phyloP scores from a whole-genome alignment of 2,329 filamentous ascomycete genomes.

The Coniella lustricola region DNA sequence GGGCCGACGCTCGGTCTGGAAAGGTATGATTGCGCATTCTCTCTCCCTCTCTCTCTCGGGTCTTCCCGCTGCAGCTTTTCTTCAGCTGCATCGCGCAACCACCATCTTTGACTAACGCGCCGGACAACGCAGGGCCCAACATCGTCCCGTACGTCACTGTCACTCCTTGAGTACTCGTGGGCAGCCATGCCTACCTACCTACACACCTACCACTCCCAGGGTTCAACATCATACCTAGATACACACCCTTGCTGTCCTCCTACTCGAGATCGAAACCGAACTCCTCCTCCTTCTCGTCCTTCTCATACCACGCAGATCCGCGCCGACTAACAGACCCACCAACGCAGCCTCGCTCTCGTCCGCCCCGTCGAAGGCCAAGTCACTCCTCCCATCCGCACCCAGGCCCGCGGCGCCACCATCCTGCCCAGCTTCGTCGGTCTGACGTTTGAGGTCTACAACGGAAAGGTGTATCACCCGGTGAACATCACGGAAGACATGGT shows the following conservation, averaged over 20 bases:
- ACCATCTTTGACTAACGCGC: background rate
- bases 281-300: constrained; percentile 5
- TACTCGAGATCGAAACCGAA: too few relatives aligned
- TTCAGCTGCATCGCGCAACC: too few relatives aligned
- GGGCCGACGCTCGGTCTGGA: constrained; percentile 18
- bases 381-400: constrained; percentile 70
- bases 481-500: constrained; percentile 93
- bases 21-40: constrained; percentile 14
- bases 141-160: constrained; percentile 42
- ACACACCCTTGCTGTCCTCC: too few relatives aligned
- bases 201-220: too few relatives aligned
- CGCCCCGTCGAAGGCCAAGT: constrained; percentile 53
- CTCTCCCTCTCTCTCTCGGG: background rate
- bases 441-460: constrained; percentile 86
- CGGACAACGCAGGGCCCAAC: constrained; percentile 51
- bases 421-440: constrained; percentile 87
- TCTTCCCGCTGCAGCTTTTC: too few relatives aligned
- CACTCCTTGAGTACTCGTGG: too few relatives aligned
- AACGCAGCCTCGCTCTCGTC: constrained; percentile 54
- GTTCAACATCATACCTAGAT: too few relatives aligned
- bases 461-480: constrained; percentile 77
- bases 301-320: background rate
- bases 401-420: constrained; percentile 82
- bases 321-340: background rate
- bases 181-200: too few relatives aligned